A percentile compares a stretch with the other conserved stretches of the same genome.
Evolutionary conservation across 495 filamentous ascomycete species (phyloP).

Genomic region (Aspergillus sclerotioniger): DNA sequence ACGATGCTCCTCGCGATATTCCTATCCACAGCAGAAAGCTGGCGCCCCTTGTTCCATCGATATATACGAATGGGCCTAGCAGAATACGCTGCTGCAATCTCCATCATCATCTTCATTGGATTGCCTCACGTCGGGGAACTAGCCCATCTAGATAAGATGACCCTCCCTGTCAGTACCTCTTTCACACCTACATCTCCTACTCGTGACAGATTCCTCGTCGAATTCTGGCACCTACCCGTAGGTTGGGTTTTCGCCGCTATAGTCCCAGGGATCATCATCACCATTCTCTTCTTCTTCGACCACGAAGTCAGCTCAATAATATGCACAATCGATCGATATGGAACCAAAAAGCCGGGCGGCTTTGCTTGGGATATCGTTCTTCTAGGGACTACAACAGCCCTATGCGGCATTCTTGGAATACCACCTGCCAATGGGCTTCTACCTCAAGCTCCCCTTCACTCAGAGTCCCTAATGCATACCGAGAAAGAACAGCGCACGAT

Average conservation of each 20-base stretch:
- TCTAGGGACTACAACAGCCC: constrained; percentile 64
- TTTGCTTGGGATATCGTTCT: constrained; percentile 71
- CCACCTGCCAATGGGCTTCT: constrained; percentile 69
- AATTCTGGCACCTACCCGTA: constrained; percentile 63
- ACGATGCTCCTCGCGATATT: constrained; percentile 67
- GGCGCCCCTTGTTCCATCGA: constrained; percentile 64
- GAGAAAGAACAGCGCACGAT: constrained; percentile 42
- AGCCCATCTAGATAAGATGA: constrained; percentile 58
- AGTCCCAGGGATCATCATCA: constrained; percentile 65
- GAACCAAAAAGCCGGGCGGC: constrained; percentile 62
- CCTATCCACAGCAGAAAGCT: constrained; percentile 61
- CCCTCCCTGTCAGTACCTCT: constrained; percentile 54
- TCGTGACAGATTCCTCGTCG: constrained; percentile 58
- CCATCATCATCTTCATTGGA: constrained; percentile 66
- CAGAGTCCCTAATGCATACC: constrained; percentile 61
- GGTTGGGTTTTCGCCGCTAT: constrained; percentile 65
- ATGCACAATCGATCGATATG: constrained; percentile 66
- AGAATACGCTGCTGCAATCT: constrained; percentile 71
- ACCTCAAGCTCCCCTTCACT: constrained; percentile 69
- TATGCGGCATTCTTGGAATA: constrained; percentile 69
- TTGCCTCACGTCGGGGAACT: constrained; percentile 67
- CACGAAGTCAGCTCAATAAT: constrained; percentile 77
- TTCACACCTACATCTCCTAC: constrained; percentile 60
- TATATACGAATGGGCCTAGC: constrained; percentile 63
- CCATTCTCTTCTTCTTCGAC: constrained; percentile 71